Base-by-base conservation (phyloP, 306 rosid genomes). In the Amphicarpaea edgeworthii region DNA sequence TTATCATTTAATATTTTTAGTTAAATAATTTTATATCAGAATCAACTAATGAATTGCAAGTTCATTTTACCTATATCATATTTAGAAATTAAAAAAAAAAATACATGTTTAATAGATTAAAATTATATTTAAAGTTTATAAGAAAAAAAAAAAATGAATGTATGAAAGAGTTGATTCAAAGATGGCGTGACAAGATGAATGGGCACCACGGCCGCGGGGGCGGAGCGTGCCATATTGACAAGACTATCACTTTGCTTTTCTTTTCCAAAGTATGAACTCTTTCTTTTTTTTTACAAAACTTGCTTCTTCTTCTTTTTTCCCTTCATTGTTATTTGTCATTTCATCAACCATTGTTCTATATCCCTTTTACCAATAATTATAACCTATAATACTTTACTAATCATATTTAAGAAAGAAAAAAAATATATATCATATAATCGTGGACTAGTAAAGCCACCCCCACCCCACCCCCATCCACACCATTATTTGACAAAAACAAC, bases 181-280 rank as follows among this genome's bases (percentile, higher is more conserved):
- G 9, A 34, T 6, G 1, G 0, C 0, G 9, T 45, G 34, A 47
- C n/a, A 2, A 41, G 24, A 19, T 11, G 54, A 2, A 57, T 26
- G 68, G 46, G 78, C 78, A 3, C 69, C 68, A 73, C 20, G 28
- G 55, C 55, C 76, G 76, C 76, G 76, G 76, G 30, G 19, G 40
- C 40, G 68, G 77, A 58, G 68, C 68, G 77, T 62, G 49, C 72
- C 50, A 12, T 62, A 8, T 49, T 63, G 54, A 55, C 34, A 63
- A 47, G 28, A 62, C 53, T 20, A n/a, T n/a, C n/a, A n/a, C n/a
- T 66, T 42, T 24, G 11, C 76, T 57, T 46, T 57, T 50, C 19
- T 42, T 77, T 55, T 54, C 28, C 60, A 43, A 57, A 34, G 58
- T 42, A n/a, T 32, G 61, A 78, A 28, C 23, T 37, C 53, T 32